These are phyloP conservation scores for Phyllosticta capitalensis DNA, from an alignment of 2,329 filamentous ascomycete species.

Conservation along the genomic window DNA sequence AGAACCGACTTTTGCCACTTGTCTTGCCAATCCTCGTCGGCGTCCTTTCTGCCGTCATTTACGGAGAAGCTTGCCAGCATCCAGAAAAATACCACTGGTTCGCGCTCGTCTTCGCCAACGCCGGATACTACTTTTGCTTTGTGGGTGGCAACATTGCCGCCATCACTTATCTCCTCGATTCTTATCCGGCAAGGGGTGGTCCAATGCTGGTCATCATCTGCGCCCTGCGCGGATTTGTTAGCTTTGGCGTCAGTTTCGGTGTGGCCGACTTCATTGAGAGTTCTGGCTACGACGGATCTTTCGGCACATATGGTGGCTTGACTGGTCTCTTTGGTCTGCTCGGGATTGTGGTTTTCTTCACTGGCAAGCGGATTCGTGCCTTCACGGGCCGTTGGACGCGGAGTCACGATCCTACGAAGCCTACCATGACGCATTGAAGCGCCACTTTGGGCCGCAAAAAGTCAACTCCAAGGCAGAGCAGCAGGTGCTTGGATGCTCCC, in stretches of 20 bases:
- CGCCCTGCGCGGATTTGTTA: conserved; percentile 37
- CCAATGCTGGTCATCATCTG: conserved; percentile 38
- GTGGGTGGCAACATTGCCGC: conserved; percentile 36
- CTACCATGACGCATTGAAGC: background rate
- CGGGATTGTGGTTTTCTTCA: conserved; percentile 22
- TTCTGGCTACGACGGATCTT: conserved; percentile 24
- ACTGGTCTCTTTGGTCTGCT: conserved; percentile 22
- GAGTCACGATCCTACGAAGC: conserved; percentile 11
- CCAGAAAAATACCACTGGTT: conserved; percentile 30
- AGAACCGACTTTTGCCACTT: conserved; percentile 28
- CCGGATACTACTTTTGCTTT: conserved; percentile 29
- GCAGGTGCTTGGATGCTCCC: too few relatives aligned
- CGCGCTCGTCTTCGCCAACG: conserved; percentile 21
- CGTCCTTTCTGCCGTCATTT: conserved; percentile 29
- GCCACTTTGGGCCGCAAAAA: too few relatives aligned
- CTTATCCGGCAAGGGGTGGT: conserved; percentile 34
- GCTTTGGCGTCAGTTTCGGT: conserved; percentile 35
- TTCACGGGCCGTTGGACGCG: conserved; percentile 23
- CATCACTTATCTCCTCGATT: conserved; percentile 37
- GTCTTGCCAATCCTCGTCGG: conserved; percentile 31
- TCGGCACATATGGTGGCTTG: conserved; percentile 22
- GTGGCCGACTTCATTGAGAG: conserved; percentile 25
- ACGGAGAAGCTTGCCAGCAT: conserved; percentile 27
- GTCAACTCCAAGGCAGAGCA: too few relatives aligned
- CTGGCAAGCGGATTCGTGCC: conserved; percentile 23